Evolutionary conservation across 306 rosid genomes (phyloP), one percentile per base, ranked within the genome.

Genomic region (Lathyrus tuberosus): DNA sequence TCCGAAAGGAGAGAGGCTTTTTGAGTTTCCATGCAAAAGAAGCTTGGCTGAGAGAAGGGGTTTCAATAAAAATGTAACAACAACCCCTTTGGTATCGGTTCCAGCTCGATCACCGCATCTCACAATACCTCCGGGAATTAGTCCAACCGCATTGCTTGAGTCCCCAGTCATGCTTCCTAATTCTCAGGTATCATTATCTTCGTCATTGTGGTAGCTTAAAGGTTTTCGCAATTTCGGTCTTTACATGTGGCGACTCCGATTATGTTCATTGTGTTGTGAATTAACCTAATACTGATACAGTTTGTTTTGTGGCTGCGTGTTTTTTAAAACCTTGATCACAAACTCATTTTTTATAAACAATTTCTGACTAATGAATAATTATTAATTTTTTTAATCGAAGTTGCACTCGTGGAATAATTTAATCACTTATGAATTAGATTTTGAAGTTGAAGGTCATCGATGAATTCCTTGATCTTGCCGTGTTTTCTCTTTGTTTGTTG

Each of bases 11-110:
- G 59, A 33, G 17, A 13, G 2, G 24, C 51, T 73, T 61, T 33
- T 30, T 1, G 71, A 53, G 5, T 79, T 73, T 24, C 0, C 16
- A 6, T 18, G 2, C 2, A 82, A 78, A 69, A 66, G 62, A 57
- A 82, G 89, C 84, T 75, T 87, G 16, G 92, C 90, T 0, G 86
- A 89, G 72, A 85, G 92, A 65, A 82, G 91, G 74, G 92, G 97
- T 48, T 84, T 85, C 76, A 82, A 80, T 76, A 84, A 80, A 3
- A 56, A 65, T 74, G 33, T 82, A 62, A 75, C 67, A 16, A 79
- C 86, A 13, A 37, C 77, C 47, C 78, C 89, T 20, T 67, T 68
- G 42, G 26, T 81, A 5, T 83, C 79, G 17, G 35, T 89, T 18
- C 41, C 64, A 4, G 65, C 69, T 60, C 59, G 72, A 49, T 89